Conservation (phyloP, 2,329 filamentous ascomycete genomes). For the Emmonsia crescens region DNA sequence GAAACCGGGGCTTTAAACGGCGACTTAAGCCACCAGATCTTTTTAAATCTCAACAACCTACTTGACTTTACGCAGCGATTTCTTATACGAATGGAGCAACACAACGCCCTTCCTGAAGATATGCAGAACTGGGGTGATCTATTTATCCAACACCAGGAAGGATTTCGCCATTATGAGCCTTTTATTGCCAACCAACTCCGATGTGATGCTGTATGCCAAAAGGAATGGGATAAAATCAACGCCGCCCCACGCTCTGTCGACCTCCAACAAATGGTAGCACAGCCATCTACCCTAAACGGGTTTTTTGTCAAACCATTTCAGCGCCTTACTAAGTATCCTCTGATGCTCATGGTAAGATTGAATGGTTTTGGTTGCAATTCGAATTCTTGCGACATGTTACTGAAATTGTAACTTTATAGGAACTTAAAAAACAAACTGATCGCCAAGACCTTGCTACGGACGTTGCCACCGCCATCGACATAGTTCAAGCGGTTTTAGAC, state of each 20-base stretch:
- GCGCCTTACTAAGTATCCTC: conserved; percentile 83
- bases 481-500: conserved; percentile 68
- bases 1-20: conserved; percentile 79
- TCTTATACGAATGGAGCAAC: conserved; percentile 89
- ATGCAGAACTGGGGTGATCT: conserved; percentile 91
- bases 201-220: conserved; percentile 72
- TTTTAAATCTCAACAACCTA: conserved; percentile 89
- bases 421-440: conserved; percentile 74
- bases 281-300: conserved; percentile 77
- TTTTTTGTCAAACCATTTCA: conserved; percentile 97
- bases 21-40: conserved; percentile 86
- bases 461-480: conserved; percentile 64
- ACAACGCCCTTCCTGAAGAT: conserved; percentile 66
- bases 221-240: conserved; percentile 78
- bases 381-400: neutral
- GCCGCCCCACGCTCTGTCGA: conserved; percentile 55
- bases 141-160: conserved; percentile 73
- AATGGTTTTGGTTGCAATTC: neutral
- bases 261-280: conserved; percentile 64
- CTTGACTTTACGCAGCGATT: conserved; percentile 93
- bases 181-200: conserved; percentile 96
- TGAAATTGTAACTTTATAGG: conserved; percentile 39
- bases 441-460: conserved; percentile 61
- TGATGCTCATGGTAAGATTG: conserved; percentile 63
- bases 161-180: conserved; percentile 86